Evolutionary conservation across 352 stramenopile species (phyloP), one percentile per base, ranked within the genome.

Genomic region (Phytophthora melonis): DNA sequence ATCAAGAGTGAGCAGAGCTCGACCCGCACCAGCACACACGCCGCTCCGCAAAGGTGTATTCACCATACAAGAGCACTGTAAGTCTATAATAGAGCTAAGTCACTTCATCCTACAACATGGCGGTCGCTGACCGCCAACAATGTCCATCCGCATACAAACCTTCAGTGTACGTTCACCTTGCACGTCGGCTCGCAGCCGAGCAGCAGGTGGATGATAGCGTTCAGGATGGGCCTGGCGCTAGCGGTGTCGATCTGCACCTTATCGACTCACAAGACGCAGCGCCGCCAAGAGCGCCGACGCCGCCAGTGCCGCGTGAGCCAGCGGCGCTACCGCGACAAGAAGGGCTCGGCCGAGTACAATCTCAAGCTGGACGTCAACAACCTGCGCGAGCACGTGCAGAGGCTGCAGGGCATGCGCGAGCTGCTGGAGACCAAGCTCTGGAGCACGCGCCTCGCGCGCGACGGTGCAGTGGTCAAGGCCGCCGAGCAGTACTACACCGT

Each of bases 241-340:
- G n/a, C 5, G 27, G 36, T 11, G 16, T 11, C 36, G 14, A 16
- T 5, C 36, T 43, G 36, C 36, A 43, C 1, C 14, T 43, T 16
- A 0, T 1, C 36, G 5, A 18, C 1, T 43, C 36, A 43, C 10
- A 43, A 3, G 1, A 27, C 25, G 4, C 25, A 52, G 7, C 63
- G 16, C n/a, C 75, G 79, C 16, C 75, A 74, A 8, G 83, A 85
- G 34, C 80, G 81, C 27, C 78, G 84, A 0, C 85, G 83, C 32
- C 73, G 76, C 30, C 85, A 94, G 70, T 88, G 85, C 66, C 85
- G 87, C 56, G 78, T 88, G 66, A 93, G 79, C 74, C 87, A 94
- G 66, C 80, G 85, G 6, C 78, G 84, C 27, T 92, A 94, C 70
- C 82, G 87, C 55, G 82, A 91, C 75, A 91, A 90, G 66, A 84